phyloP scores from a whole-genome alignment of 371 early-diverging fungal genomes.

The Saksenaea vasiformis region DNA sequence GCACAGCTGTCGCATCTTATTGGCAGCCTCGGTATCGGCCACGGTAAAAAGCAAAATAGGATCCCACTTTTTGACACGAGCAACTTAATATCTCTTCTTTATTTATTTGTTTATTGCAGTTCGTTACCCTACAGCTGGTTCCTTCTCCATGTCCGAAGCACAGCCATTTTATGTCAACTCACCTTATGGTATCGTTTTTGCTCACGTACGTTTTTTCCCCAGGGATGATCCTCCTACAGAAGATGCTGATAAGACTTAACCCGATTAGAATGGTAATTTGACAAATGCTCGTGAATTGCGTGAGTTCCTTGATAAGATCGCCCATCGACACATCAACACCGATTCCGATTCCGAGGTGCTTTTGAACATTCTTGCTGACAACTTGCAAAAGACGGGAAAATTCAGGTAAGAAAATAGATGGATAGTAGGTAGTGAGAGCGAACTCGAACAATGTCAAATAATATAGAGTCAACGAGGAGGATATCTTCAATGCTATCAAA shows the following conservation, averaged over 20 bases:
- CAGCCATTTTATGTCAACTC: conserved; percentile 99
- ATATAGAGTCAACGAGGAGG: conserved; percentile 90
- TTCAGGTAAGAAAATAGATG: conserved; percentile 61
- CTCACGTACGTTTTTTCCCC: conserved; percentile 70
- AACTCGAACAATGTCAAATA: neutral
- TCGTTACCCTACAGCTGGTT: conserved; percentile 97
- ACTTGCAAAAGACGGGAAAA: conserved; percentile 92
- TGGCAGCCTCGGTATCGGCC: conserved; percentile 94
- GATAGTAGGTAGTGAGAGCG: neutral
- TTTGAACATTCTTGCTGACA: conserved; percentile 94
- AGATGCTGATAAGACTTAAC: neutral
- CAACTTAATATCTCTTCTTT: neutral
- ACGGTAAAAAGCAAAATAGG: conserved; percentile 67
- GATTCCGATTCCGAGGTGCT: conserved; percentile 97
- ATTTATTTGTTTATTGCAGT: conserved; percentile 53
- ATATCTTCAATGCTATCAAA: conserved; percentile 92
- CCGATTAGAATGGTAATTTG: conserved; percentile 90
- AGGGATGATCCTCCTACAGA: neutral
- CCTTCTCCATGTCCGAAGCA: conserved; percentile 91
- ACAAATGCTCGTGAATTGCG: conserved; percentile 90
- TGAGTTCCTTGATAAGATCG: conserved; percentile 84
- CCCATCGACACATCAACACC: conserved; percentile 98
- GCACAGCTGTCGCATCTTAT: conserved; percentile 72
- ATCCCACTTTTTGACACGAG: neutral
- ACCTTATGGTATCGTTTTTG: conserved; percentile 96